phyloP scores from a whole-genome alignment of 2,329 filamentous ascomycete species.

The Lecanosticta acicola region DNA sequence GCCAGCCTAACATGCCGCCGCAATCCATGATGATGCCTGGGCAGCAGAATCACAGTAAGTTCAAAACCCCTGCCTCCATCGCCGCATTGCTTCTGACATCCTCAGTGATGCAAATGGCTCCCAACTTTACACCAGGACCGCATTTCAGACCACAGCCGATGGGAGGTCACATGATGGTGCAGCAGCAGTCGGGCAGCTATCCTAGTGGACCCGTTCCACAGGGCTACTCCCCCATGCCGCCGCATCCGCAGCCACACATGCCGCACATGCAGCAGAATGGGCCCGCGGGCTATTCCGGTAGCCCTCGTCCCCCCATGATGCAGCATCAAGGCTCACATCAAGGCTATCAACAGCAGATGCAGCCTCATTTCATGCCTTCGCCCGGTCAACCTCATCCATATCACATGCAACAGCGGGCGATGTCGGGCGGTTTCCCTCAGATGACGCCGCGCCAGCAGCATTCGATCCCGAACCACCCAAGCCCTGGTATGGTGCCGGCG shows the following conservation, averaged over 20 bases:
- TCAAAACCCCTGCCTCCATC: neutral
- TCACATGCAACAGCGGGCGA: slow-evolving; percentile 27
- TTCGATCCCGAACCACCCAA: slow-evolving; percentile 28
- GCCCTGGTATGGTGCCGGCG: slow-evolving; percentile 23
- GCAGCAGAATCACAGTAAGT: slow-evolving; percentile 24
- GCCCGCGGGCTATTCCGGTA: slow-evolving; percentile 65
- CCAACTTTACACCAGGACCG: slow-evolving; percentile 17
- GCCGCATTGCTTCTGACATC: slow-evolving; percentile 61
- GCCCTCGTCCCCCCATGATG: slow-evolving; percentile 86
- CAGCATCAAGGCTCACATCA: slow-evolving; percentile 90
- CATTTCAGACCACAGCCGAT: slow-evolving; percentile 42
- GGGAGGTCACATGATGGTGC: slow-evolving; percentile 73
- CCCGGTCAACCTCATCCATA: slow-evolving; percentile 24
- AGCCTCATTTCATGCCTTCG: slow-evolving; percentile 17
- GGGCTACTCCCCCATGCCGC: slow-evolving; percentile 62
- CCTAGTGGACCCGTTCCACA: slow-evolving; percentile 67
- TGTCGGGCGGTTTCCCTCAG: slow-evolving; percentile 30
- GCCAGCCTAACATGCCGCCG: slow-evolving; percentile 23
- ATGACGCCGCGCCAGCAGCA: slow-evolving; percentile 33
- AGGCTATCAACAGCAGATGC: slow-evolving; percentile 50
- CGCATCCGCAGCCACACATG: slow-evolving; percentile 62
- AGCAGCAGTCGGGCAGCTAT: slow-evolving; percentile 63
- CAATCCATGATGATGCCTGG: slow-evolving; percentile 24
- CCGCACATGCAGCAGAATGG: slow-evolving; percentile 27
- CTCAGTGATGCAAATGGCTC: slow-evolving; percentile 46